phyloP scores from a whole-genome alignment of 257 asterid genomes.

The Fraxinus quadrangulata region DNA sequence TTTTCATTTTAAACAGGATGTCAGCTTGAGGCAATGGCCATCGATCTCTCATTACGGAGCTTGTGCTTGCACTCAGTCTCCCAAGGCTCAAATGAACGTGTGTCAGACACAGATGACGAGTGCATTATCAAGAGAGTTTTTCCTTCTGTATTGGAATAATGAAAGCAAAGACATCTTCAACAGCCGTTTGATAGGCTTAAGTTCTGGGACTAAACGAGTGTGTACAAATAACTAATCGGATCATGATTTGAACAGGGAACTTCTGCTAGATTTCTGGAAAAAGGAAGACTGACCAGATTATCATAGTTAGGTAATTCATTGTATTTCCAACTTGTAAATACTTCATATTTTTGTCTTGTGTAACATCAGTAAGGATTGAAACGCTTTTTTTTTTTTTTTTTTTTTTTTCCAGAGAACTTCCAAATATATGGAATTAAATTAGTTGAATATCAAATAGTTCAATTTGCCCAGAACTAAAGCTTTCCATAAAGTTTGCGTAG shows the following conservation, averaged over 20 bases:
- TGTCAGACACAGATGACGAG: slow-evolving; percentile 71
- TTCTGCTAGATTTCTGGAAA: slow-evolving; percentile 47
- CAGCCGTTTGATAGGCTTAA: slow-evolving; percentile 81
- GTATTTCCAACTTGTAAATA: not conserved
- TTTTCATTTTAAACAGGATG: slow-evolving; percentile 52
- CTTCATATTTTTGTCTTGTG: too few species aligned
- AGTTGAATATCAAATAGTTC: too few species aligned
- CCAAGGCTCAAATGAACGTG: slow-evolving; percentile 76
- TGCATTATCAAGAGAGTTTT: slow-evolving; percentile 68
- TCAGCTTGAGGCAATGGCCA: slow-evolving; percentile 95
- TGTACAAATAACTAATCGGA: too few species aligned
- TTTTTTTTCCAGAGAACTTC: too few species aligned
- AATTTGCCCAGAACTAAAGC: too few species aligned
- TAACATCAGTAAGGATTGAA: too few species aligned
- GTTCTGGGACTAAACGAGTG: slow-evolving; percentile 23
- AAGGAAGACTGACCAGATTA: slow-evolving; percentile 45
- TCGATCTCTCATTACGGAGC: slow-evolving; percentile 80
- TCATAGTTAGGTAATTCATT: slow-evolving; percentile 26
- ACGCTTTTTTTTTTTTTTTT: too few species aligned
- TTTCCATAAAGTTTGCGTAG: too few species aligned
- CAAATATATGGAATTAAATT: too few species aligned
- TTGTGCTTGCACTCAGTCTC: slow-evolving; percentile 90
- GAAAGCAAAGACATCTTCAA: not conserved
- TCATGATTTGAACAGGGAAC: slow-evolving; percentile 32
- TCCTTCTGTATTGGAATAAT: not conserved